Base-by-base conservation (phyloP, 208 protist species). In the Blechomonas ayalai region DNA sequence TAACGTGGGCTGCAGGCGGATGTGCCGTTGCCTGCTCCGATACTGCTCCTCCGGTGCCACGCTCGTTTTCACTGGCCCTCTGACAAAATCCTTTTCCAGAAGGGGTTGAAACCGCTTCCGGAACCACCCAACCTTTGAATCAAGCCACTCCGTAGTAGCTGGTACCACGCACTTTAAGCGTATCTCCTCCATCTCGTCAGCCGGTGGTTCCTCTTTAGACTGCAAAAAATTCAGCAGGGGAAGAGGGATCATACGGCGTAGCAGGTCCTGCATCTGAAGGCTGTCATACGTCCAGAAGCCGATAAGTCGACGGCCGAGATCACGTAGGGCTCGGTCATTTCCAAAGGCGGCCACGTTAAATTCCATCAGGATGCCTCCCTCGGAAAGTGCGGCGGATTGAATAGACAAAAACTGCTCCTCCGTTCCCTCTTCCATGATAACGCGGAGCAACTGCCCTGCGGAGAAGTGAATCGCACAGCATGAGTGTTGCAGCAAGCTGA, bases 381-480 rank as follows among this genome's bases (percentile, higher is more conserved):
- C 73, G 13, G 75, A 67, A 27, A 97, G 59, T 3, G 92, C 67
- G 0, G 71, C 59, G 16, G 72, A 58, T 54, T 97, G 92, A 72
- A 97, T 84, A 29, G 67, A 49, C 35, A 26, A 26, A 48, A 91
- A 91, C 50, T 95, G 73, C 20, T 81, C 67, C 46, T 79, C 75
- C 4, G 52, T 80, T 32, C 91, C 91, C 49, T 97, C 90, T 57
- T 97, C 84, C 60, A 97, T 79, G 6, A 94, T 76, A 10, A 84
- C 82, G 6, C 73, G 74, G 40, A 96, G 85, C 5, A 97, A 55
- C 39, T 92, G 86, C n/a, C 82, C 92, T 5, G 90, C 84, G 31
- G 68, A 64, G 61, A 78, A 82, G 26, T 71, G 80, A 15, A 96
- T 88, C 12, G 82, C 78, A 25, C 62, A 51, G 56, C 88, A 96